These are phyloP conservation scores for Phanerochaete sordida DNA, from an alignment of 768 basidiomycete genomes.

Conservation along the genomic window DNA sequence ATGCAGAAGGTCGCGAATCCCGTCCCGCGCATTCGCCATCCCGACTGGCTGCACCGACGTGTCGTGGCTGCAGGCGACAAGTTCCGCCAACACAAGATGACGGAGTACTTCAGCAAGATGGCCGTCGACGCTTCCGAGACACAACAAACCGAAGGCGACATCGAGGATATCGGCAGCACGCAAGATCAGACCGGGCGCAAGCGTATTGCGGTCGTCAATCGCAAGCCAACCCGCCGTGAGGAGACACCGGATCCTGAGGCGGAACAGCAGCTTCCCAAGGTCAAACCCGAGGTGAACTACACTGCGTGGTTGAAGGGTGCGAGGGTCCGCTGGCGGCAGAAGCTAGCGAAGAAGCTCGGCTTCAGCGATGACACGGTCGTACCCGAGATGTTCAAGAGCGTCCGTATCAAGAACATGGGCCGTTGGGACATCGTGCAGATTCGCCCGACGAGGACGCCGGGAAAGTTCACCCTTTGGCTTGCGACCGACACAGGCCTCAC, in stretches of 20 bases:
- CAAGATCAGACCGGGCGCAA: slow-evolving; percentile 23
- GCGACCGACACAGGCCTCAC: slow-evolving; percentile 76
- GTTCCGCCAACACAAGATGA: slow-evolving; percentile 97
- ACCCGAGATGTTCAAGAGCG: slow-evolving; percentile 73
- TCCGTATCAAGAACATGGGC: slow-evolving; percentile 53
- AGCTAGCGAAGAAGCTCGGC: slow-evolving; percentile 44
- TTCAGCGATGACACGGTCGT: slow-evolving; percentile 38
- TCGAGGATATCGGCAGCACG: slow-evolving; percentile 19
- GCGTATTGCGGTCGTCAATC: slow-evolving; percentile 53
- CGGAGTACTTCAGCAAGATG: slow-evolving; percentile 77
- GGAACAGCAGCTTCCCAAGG: slow-evolving; percentile 34
- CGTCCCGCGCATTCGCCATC: slow-evolving; percentile 92
- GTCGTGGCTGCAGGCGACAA: slow-evolving; percentile 90
- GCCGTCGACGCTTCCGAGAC: slow-evolving; percentile 26
- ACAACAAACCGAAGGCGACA: slow-evolving; percentile 50
- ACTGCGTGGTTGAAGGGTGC: slow-evolving; percentile 74
- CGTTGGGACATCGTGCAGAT: slow-evolving; percentile 95
- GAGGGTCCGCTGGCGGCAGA: slow-evolving; percentile 73
- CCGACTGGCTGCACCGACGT: slow-evolving; percentile 93
- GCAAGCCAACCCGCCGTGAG: slow-evolving; percentile 38
- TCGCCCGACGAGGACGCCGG: slow-evolving; percentile 67
- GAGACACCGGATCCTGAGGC: slow-evolving; percentile 41
- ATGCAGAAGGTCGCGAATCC: slow-evolving; percentile 98
- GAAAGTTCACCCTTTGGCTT: slow-evolving; percentile 88
- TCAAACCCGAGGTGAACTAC: slow-evolving; percentile 65